These are phyloP conservation scores for Flammula alnicola DNA, from an alignment of 1,284 basidiomycete species.

Conservation along the genomic window DNA sequence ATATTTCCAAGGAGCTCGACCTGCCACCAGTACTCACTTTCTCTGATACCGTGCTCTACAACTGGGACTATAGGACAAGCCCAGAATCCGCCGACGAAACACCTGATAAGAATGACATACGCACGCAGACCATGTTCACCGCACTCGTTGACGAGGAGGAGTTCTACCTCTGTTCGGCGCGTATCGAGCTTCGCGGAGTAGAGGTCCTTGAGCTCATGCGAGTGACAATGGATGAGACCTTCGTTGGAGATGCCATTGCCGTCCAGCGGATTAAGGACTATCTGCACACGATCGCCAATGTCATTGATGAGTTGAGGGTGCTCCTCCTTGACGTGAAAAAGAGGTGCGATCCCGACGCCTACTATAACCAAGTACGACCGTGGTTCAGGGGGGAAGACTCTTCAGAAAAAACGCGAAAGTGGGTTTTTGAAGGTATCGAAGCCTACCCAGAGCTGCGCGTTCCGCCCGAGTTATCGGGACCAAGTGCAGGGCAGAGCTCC, in stretches of 20 bases:
- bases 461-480: conserved; percentile 81
- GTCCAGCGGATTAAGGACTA: conserved; percentile 74
- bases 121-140: conserved; percentile 78
- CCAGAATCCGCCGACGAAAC: conserved; percentile 19
- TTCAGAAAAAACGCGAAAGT: conserved; percentile 60
- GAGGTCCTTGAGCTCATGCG: conserved; percentile 88
- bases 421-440: conserved; percentile 84
- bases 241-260: conserved; percentile 83
- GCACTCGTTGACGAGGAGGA: conserved; percentile 83
- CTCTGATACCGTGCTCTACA: conserved; percentile 94
- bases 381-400: conserved; percentile 93
- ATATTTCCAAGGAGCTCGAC: conserved; percentile 74
- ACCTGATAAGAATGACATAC: conserved; percentile 62
- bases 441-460: conserved; percentile 51
- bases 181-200: conserved; percentile 90
- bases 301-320: conserved; percentile 70
- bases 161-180: conserved; percentile 90
- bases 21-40: conserved; percentile 93
- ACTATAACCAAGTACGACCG: conserved; percentile 88
- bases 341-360: conserved; percentile 79
- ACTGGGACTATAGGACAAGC: conserved; percentile 65
- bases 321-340: conserved; percentile 72
- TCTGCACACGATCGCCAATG: conserved; percentile 59
- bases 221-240: conserved; percentile 88
- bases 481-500: conserved; percentile 92